Conservation (phyloP, 169 alveolate genomes). For the Plasmodium sp. region DNA sequence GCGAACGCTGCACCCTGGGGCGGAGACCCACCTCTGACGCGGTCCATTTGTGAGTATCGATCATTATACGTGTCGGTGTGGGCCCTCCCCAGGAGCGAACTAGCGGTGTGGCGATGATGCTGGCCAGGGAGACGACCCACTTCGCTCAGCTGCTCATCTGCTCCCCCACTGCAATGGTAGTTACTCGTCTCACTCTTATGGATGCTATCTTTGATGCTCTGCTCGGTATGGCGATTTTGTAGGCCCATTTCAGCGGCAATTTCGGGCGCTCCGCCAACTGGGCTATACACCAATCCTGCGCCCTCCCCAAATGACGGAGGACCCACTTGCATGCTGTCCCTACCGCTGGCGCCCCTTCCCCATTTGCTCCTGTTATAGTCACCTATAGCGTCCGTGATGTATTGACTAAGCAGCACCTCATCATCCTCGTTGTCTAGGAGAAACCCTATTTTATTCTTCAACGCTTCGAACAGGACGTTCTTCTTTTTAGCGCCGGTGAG, state of each 20-base stretch:
- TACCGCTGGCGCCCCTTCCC: neutral
- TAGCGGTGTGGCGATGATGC: neutral
- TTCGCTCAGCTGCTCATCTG: neutral
- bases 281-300: neutral
- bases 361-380: slow-evolving; percentile 23
- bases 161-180: neutral
- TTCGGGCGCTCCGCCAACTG: neutral
- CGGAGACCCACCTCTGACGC: neutral
- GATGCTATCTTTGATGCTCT: neutral
- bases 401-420: slow-evolving; percentile 11
- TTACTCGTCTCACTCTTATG: neutral
- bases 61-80: neutral
- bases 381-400: slow-evolving; percentile 5
- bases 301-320: neutral
- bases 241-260: neutral
- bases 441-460: slow-evolving; percentile 16
- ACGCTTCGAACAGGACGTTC: neutral
- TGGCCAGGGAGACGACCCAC: neutral
- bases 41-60: neutral
- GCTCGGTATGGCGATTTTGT: neutral
- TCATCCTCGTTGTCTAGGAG: slow-evolving; percentile 29
- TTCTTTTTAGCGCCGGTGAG: neutral
- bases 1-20: neutral
- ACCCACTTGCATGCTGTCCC: neutral
- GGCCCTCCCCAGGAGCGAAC: neutral